Conservation (phyloP, 169 alveolate species). For the Cryptosporidium meleagridis region DNA sequence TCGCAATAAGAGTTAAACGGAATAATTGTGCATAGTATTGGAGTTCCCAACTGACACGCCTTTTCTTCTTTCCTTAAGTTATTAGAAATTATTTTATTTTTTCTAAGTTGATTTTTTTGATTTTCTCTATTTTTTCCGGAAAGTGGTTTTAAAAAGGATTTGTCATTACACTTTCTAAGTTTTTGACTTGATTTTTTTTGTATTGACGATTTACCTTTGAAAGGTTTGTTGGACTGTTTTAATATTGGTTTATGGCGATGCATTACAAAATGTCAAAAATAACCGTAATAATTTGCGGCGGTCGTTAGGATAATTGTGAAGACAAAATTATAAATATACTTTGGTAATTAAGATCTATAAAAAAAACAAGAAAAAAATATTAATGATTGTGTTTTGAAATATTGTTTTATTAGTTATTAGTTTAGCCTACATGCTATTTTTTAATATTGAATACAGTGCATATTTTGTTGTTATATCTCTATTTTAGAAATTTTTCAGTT, state of each 20-base stretch:
- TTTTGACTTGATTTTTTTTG: neutral
- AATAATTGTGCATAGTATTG: slow-evolving; percentile 53
- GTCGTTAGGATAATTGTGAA: neutral
- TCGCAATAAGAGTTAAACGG: slow-evolving; percentile 30
- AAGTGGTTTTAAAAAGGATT: neutral
- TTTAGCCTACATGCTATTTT: too few relatives aligned
- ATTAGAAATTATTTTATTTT: slow-evolving; percentile 1
- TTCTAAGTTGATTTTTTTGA: slow-evolving; percentile 47
- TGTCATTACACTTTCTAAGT: neutral
- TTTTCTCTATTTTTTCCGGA: slow-evolving; percentile 35
- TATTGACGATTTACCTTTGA: slow-evolving; percentile 26
- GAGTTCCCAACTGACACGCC: neutral
- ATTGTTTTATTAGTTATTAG: too few relatives aligned
- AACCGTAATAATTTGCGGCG: neutral
- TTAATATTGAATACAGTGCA: too few relatives aligned
- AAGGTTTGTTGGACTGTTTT: slow-evolving; percentile 60
- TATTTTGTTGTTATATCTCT: too few relatives aligned
- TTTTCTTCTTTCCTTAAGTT: neutral
- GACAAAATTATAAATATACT: neutral
- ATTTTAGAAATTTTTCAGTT: too few relatives aligned
- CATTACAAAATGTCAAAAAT: slow-evolving; percentile 31
- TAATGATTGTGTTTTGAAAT: neutral
- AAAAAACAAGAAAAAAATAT: too few relatives aligned
- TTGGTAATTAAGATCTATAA: neutral
- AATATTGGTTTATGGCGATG: slow-evolving; percentile 42